Conservation (phyloP, 1,284 basidiomycete species). For the Cerrena zonata region DNA sequence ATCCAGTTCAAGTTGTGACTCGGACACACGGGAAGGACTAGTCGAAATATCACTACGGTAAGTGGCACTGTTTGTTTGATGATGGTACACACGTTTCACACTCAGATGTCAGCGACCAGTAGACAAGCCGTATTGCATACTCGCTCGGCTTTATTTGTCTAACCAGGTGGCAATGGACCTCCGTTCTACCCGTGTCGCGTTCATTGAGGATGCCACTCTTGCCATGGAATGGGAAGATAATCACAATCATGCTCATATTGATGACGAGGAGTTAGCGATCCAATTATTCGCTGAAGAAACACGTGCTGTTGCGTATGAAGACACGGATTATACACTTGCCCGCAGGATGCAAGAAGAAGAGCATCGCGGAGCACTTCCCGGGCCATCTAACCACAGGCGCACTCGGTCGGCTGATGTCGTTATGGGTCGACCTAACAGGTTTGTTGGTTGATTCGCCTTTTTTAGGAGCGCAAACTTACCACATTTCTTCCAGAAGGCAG, state of each 20-base stretch:
- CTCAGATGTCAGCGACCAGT: not conserved
- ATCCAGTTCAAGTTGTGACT: not conserved
- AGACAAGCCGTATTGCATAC: not conserved
- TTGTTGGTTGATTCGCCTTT: not conserved
- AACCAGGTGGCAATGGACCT: not conserved
- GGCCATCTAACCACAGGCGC: not conserved
- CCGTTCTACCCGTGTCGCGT: not conserved
- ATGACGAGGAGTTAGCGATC: slow-evolving; percentile 2
- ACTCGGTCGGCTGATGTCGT: not conserved
- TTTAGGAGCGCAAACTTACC: not conserved
- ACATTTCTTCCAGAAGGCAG: not conserved
- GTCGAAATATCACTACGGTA: too few species aligned
- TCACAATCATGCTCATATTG: not conserved
- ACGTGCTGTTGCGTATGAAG: not conserved
- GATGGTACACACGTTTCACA: not conserved
- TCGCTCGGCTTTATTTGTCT: not conserved
- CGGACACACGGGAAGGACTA: too few species aligned
- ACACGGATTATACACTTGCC: not conserved
- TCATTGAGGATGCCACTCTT: not conserved
- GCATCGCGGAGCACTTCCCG: not conserved
- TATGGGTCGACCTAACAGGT: not conserved
- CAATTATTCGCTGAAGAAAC: slow-evolving; percentile 3
- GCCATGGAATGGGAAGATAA: not conserved
- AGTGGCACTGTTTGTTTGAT: not conserved
- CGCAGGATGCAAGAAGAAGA: not conserved